Evolutionary conservation across 140 eudicot species (phyloP).

Genomic region (Senecio squalidus): DNA sequence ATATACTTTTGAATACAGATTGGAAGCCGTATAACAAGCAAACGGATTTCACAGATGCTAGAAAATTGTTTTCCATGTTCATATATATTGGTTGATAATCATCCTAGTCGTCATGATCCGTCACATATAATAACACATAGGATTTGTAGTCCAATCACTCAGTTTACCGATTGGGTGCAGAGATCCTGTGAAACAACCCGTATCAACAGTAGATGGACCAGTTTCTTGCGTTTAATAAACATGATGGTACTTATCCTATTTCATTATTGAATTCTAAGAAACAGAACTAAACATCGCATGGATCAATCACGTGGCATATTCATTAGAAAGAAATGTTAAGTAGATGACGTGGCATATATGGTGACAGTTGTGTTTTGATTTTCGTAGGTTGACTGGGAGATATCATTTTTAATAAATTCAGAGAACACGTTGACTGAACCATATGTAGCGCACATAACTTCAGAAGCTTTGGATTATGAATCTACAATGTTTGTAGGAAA

Average conservation of each 20-base stretch:
- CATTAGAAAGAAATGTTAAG: not conserved
- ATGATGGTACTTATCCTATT: constrained; percentile 40
- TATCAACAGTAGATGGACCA: constrained; percentile 39
- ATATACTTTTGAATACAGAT: constrained; percentile 47
- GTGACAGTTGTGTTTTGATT: not conserved
- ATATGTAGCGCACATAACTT: constrained; percentile 52
- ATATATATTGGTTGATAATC: constrained; percentile 72
- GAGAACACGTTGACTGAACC: constrained; percentile 86
- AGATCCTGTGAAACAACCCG: constrained; percentile 35
- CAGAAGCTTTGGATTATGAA: constrained; percentile 46
- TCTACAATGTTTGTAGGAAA: constrained; percentile 80
- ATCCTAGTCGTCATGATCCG: constrained; percentile 93
- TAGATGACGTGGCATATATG: not conserved
- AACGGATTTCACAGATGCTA: constrained; percentile 71
- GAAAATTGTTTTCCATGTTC: constrained; percentile 61
- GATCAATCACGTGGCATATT: not conserved
- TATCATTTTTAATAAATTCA: constrained; percentile 51
- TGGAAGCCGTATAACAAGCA: constrained; percentile 88
- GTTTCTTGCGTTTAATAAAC: constrained; percentile 46
- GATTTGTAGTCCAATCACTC: constrained; percentile 47
- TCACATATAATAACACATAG: constrained; percentile 82
- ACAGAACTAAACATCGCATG: not conserved
- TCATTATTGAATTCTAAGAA: not conserved
- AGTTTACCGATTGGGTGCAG: constrained; percentile 52
- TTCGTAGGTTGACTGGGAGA: constrained; percentile 76